A percentile compares a stretch with the other conserved stretches of the same genome.
These are phyloP conservation scores for Aureobasidium lini DNA, from an alignment of 2,329 filamentous ascomycete species.

Conservation along the genomic window DNA sequence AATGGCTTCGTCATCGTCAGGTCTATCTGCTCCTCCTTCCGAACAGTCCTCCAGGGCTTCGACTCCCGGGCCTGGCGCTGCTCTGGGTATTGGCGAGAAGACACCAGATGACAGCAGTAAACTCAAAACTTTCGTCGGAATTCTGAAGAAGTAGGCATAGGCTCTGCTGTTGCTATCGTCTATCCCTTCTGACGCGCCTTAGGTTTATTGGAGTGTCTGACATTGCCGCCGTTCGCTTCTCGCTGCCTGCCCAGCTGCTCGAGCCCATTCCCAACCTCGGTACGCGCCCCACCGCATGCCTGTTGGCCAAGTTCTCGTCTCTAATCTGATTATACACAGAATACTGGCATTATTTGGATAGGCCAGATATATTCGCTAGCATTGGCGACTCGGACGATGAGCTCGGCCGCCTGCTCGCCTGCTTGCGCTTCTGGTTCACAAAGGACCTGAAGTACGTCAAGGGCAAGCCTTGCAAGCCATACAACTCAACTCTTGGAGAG, in stretches of 20 bases:
- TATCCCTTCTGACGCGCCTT: constrained; percentile 16
- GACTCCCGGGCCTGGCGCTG: constrained; percentile 12
- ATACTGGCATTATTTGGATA: constrained; percentile 98
- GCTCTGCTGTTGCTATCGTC: not conserved
- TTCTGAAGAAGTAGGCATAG: constrained; percentile 74
- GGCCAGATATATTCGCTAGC: constrained; percentile 79
- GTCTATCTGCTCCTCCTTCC: constrained; percentile 2
- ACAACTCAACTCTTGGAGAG: constrained; percentile 93
- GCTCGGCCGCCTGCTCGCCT: constrained; percentile 88
- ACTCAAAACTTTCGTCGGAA: constrained; percentile 78
- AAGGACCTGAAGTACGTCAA: constrained; percentile 99
- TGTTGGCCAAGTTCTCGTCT: not conserved
- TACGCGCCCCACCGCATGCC: constrained; percentile 28
- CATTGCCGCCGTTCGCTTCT: constrained; percentile 92
- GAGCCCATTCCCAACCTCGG: constrained; percentile 90
- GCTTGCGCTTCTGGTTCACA: constrained; percentile 95
- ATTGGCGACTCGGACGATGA: constrained; percentile 86
- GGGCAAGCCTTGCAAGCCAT: constrained; percentile 96
- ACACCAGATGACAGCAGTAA: constrained; percentile 74
- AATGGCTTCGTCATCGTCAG: constrained; percentile 12
- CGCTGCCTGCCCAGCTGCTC: constrained; percentile 85
- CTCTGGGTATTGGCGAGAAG: constrained; percentile 40
- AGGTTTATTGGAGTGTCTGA: constrained; percentile 96
- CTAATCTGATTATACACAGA: constrained; percentile 44
- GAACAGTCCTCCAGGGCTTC: constrained; percentile 12